Conservation (phyloP, 2,329 filamentous ascomycete species). For the Microascus cirrosus region DNA sequence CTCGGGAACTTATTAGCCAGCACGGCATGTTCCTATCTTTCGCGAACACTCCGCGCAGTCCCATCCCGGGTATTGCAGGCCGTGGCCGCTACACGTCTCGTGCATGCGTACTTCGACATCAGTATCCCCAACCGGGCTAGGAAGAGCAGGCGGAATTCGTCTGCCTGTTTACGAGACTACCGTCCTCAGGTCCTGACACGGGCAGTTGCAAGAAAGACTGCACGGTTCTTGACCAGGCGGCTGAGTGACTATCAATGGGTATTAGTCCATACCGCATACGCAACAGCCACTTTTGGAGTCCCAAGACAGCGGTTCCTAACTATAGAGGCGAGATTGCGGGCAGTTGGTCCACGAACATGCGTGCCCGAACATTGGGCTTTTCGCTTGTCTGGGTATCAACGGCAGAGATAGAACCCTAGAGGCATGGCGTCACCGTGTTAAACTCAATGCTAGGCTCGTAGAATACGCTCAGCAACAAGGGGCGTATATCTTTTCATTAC, state of each 20-base stretch:
- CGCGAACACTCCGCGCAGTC: conserved; percentile 6
- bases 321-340: conserved; percentile 14
- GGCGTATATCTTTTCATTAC: conserved; percentile 11
- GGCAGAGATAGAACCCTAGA: conserved; percentile 14
- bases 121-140: conserved; percentile 14
- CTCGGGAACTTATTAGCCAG: background rate
- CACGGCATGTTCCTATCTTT: background rate
- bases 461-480: conserved; percentile 15
- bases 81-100: conserved; percentile 12
- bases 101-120: conserved; percentile 17
- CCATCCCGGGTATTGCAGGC: conserved; percentile 14
- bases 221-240: conserved; percentile 15
- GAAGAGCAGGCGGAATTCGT: conserved; percentile 17
- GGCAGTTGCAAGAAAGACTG: conserved; percentile 16
- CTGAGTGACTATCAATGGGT: conserved; percentile 14
- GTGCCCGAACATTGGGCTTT: conserved; percentile 9
- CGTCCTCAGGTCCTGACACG: conserved; percentile 8
- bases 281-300: conserved; percentile 10
- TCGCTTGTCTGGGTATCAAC: conserved; percentile 10
- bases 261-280: conserved; percentile 12
- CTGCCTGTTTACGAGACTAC: conserved; percentile 11
- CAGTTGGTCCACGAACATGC: conserved; percentile 14
- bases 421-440: conserved; percentile 16
- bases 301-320: conserved; percentile 14
- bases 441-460: conserved; percentile 15